Evolutionary conservation across 352 stramenopile genomes (phyloP), one percentile per base, ranked within the genome.

Genomic region (Globisporangium cylindrosporum): DNA sequence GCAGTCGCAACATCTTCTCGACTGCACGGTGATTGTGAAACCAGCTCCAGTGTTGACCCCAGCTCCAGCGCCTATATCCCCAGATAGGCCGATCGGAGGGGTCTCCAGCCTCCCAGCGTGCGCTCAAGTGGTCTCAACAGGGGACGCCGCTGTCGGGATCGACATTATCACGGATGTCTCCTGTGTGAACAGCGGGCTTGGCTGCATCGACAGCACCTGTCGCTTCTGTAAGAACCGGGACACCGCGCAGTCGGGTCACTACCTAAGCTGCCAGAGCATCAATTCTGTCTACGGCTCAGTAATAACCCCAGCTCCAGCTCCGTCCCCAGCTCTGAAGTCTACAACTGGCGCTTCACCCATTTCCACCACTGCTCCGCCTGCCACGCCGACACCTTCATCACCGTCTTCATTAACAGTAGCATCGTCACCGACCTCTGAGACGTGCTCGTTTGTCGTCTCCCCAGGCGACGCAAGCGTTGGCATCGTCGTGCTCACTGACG

Each of bases 201-300:
- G 72, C n/a, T 78, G 61, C 38, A 64, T 76, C 24, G 53, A 59
- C 38, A n/a, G 9, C 0, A 18, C 51, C 4, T 79, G 73, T 14
- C 73, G 73, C 5, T 82, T 80, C 58, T 87, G 79, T 59, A 79
- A 81, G 54, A 58, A 69, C 7, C 63, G 71, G 4, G 66, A 80
- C 29, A 85, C 75, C 4, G 48, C 64, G 9, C 68, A 82, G 36
- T 85, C 79, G 6, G 59, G 53, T 7, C 59, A 71, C 24, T 68
- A 80, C 14, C 24, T 82, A 20, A 70, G 54, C 0, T 86, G 78
- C 51, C 36, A 20, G 22, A 46, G n/a, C n/a, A 49, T 69, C 15
- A 48, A n/a, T 14, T 1, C 24, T 22, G 24, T 4, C 24, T 59
- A 29, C 14, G 25, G 53, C 4, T 32, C 53, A 36, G 14, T 36